Evolutionary conservation across 345 rosid genomes (phyloP), one percentile per base, ranked within the genome.

Genomic region (Excoecaria agallocha): DNA sequence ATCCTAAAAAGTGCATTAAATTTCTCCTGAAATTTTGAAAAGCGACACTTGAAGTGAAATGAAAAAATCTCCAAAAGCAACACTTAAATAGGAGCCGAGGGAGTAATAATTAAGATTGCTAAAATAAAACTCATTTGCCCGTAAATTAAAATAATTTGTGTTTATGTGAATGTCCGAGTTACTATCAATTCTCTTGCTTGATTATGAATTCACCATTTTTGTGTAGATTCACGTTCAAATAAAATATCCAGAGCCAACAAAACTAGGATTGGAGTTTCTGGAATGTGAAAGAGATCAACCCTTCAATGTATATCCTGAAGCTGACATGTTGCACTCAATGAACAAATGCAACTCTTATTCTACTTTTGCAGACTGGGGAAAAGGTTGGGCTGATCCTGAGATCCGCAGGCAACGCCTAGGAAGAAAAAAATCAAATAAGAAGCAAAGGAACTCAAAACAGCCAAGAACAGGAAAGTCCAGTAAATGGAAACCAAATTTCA

Each of bases 371-470:
- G 87, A 83, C 0, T 90, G 97, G 96, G 93, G 97, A 13, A 90
- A 84, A 73, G 97, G 97, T 60, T 94, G 98, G 98, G 96, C 96
- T 39, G 88, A 90, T 85, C 96, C 97, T 45, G 93, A 88, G 82
- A 91, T 86, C 74, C 88, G 94, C 2, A 88, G 89, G 1, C 86
- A 82, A 49, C 87, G 94, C 45, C 74, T 92, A 64, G 84, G 52
- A 57, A 82, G 76, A 58, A 85, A 49, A 45, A 73, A 45, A 65
- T 55, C 37, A 1, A 78, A 74, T 51, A 77, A 77, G 73, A 78
- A 52, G 61, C 82, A 80, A n/a, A 58, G 70, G 15, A 30, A 66
- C 30, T 30, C 48, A 60, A 52, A 78, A 20, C 78, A 72, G 30
- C 55, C 43, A 7, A 61, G 69, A 20, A 64, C 1, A 3, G 71